Evolutionary conservation across 148 eudicot genomes (phyloP), one percentile per base, ranked within the genome.

Genomic region (Rhododendron ovatum): DNA sequence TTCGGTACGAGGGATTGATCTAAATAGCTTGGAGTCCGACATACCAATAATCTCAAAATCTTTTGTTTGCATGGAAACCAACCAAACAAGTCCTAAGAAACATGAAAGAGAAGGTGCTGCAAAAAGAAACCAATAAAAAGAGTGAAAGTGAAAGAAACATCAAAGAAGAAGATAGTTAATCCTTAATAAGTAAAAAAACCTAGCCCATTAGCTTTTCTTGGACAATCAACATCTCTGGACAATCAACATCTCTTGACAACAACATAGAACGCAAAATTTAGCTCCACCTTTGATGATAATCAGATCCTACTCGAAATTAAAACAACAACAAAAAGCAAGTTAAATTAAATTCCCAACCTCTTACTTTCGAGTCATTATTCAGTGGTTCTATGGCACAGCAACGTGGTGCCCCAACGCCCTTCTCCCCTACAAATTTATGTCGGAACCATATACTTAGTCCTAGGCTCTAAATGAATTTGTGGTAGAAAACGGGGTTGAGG

Each of bases 251-350:
- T 13, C 61, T 48, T 79, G 28, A n/a, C 59, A 48, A 79, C 43
- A 47, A 10, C 37, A 79, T n/a, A 48, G 59, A 26, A 79, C 28
- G 9, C 57, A 45, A 78, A 20, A 78, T 11, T 37, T 47, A 79
- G 61, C 33, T 26, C 33, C 35, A 50, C 37, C 30, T 33, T 14
- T 71, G 76, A 47, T 79, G 82, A 79, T 51, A 79, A 15, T 79
- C 17, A 75, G 78, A 87, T 87, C 84, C 83, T 57, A 59, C 78
- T 83, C 47, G 18, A 85, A 80, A 18, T 55, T 4, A 30, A 30
- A n/a, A 80, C 37, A 82, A n/a, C 74, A 57, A 80, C 22, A 87
- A 73, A 69, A 81, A 69, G 24, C 33, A 77, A 63, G 51, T 45
- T 9, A 26, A 18, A n/a, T 12, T 55, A 88, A 81, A 85, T 22